Evolutionary conservation across 2,329 filamentous ascomycete species (phyloP).

Genomic region (Sclerotinia glacialis): DNA sequence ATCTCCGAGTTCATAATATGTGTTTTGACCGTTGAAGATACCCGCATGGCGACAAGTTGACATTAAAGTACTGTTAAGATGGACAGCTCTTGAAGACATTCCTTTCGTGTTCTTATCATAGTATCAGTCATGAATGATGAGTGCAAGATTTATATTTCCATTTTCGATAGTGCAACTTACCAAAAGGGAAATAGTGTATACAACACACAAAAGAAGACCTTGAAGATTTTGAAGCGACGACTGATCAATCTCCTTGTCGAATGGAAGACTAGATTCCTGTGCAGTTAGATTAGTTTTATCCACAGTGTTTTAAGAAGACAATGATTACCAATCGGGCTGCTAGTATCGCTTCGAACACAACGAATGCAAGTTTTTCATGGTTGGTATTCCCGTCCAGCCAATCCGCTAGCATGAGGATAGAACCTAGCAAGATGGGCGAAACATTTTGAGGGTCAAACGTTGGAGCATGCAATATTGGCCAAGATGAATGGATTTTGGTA

Average conservation of each 20-base stretch:
- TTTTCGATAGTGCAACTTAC: neutral
- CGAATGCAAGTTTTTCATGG: slow-evolving; percentile 1
- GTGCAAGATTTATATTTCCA: neutral
- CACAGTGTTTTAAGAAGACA: neutral
- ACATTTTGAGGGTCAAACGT: neutral
- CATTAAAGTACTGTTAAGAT: slow-evolving; percentile 10
- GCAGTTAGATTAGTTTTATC: neutral
- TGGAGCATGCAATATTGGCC: slow-evolving; percentile 15
- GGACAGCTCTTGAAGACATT: slow-evolving; percentile 7
- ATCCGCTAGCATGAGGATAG: slow-evolving; percentile 7
- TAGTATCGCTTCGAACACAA: slow-evolving; percentile 18
- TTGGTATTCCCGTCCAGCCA: neutral
- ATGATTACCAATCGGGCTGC: slow-evolving; percentile 3
- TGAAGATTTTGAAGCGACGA: slow-evolving; percentile 12
- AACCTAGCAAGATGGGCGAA: slow-evolving; percentile 11
- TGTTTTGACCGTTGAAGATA: slow-evolving; percentile 18
- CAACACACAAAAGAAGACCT: slow-evolving; percentile 11
- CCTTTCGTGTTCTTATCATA: neutral
- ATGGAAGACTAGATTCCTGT: slow-evolving; percentile 4
- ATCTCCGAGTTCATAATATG: slow-evolving; percentile 16
- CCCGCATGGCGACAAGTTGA: slow-evolving; percentile 13
- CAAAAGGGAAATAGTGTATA: slow-evolving; percentile 7
- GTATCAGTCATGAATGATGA: neutral
- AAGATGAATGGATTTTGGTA: slow-evolving; percentile 5
- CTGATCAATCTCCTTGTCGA: slow-evolving; percentile 8